A percentile compares a stretch with the other conserved stretches of the same genome.
These are phyloP conservation scores for Diaporthe vexans DNA, from an alignment of 2,329 filamentous ascomycete genomes.

Conservation along the genomic window DNA sequence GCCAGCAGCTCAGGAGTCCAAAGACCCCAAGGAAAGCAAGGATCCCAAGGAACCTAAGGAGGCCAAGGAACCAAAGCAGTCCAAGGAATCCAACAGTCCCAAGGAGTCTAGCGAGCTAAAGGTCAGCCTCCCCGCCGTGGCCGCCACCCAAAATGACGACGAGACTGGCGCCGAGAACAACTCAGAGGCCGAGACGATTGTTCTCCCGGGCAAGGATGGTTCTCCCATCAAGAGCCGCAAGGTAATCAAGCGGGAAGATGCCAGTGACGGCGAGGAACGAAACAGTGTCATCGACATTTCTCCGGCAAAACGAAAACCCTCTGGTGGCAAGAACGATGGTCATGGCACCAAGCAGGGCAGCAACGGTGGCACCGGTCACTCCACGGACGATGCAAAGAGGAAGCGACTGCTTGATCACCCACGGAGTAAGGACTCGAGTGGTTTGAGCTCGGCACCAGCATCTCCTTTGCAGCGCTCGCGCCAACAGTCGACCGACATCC, in stretches of 20 bases:
- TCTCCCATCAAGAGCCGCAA: conserved; percentile 75
- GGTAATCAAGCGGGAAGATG: conserved; percentile 75
- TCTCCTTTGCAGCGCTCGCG: conserved; percentile 64
- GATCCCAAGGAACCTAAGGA: neutral
- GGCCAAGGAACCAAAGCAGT: neutral
- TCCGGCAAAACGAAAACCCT: conserved; percentile 52
- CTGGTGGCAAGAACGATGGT: conserved; percentile 52
- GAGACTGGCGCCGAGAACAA: conserved; percentile 66
- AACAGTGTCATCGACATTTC: conserved; percentile 49
- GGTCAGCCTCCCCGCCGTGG: conserved; percentile 46
- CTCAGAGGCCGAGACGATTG: conserved; percentile 81
- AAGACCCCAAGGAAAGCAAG: neutral
- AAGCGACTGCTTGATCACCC: conserved; percentile 62
- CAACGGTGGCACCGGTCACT: conserved; percentile 41
- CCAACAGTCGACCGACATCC: conserved; percentile 55
- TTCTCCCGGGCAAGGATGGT: conserved; percentile 75
- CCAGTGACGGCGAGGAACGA: conserved; percentile 66
- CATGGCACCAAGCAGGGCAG: conserved; percentile 49
- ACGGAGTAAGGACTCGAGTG: conserved; percentile 67
- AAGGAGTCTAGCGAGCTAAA: conserved; percentile 49
- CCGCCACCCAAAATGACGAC: conserved; percentile 55
- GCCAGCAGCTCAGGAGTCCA: neutral
- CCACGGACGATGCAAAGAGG: conserved; percentile 61
- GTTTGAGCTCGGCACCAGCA: conserved; percentile 70
- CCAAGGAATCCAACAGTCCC: conserved; percentile 33